Base-by-base conservation (phyloP, 352 stramenopile species). In the Peronospora destructor region DNA sequence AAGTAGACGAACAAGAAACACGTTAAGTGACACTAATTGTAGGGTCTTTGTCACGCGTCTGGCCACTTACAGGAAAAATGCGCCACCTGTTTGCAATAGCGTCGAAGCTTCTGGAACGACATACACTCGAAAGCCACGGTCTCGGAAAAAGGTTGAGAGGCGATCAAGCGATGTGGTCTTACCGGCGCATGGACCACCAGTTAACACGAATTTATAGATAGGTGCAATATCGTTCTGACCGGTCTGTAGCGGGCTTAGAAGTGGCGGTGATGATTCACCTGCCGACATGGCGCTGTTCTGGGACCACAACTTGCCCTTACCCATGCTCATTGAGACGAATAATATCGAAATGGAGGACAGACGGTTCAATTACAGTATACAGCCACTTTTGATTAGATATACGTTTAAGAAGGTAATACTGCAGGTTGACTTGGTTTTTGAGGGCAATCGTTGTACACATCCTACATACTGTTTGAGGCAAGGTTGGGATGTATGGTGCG, bases 31-130 rank as follows among this genome's bases (percentile, higher is more conserved):
- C 19, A 21, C 1, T 21, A 21, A 21, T 21, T 21, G 19, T 21
- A 21, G 3, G 1, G 3, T 21, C 19, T 1, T 21, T 21, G 19
- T 21, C 28, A 59, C 30, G 48, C 61, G 29, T 55, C 32, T 55
- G 30, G 17, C 30, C 16, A 77, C 73, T 30, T 60, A 87, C 74
- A 92, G 59, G 55, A 94, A 91, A 61, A 85, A 84, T 2, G 84
- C 80, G 29, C 96, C 96, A 64, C 97, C 97, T 10, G 73, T 96
- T 49, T 94, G 87, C 45, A 99, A 71, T 49, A 98, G 57, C 21
- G 92, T 98, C 55, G 95, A 97, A 6, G 90, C 93, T 66, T 99
- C 96, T 5, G 95, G 94, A 41, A 97, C 91, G 30, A 90, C 78
- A 53, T 97, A 96, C n/a, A 97, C 89, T 60, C 95, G 85, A 68